phyloP scores from a whole-genome alignment of 257 asterid genomes.

The Forsythia viridissima region DNA sequence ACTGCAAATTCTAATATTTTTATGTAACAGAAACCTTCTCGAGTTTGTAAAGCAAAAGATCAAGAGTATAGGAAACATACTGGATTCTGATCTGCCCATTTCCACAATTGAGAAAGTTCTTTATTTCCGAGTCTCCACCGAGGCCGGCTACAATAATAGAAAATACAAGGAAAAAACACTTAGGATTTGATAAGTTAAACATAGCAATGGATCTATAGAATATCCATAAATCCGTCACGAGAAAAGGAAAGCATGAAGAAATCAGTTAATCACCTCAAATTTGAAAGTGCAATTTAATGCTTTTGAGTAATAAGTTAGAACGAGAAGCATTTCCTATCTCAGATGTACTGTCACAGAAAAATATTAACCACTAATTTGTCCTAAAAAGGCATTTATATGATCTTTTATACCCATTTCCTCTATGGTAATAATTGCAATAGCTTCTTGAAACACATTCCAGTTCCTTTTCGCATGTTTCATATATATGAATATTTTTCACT shows the following conservation, averaged over 20 bases:
- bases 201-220: background rate
- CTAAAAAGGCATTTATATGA: background rate
- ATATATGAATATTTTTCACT: background rate
- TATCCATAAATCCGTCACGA: constrained; percentile 3
- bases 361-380: background rate
- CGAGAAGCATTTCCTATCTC: constrained; percentile 1
- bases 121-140: constrained; percentile 97
- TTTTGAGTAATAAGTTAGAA: background rate
- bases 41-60: constrained; percentile 5
- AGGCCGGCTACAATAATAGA: constrained; percentile 60
- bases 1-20: constrained; percentile 13
- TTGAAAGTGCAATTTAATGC: constrained; percentile 14
- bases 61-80: constrained; percentile 41
- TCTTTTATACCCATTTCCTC: background rate
- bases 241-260: background rate
- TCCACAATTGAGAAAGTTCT: constrained; percentile 94
- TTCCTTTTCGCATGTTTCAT: background rate
- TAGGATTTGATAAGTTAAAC: constrained; percentile 16
- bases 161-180: constrained; percentile 17
- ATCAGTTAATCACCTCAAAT: constrained; percentile 14
- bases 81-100: constrained; percentile 98
- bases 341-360: constrained; percentile 11
- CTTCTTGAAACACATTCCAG: background rate
- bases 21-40: background rate
- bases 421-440: background rate